Conservation (phyloP, 2,329 filamentous ascomycete genomes). For the Aspergillus unguis region DNA sequence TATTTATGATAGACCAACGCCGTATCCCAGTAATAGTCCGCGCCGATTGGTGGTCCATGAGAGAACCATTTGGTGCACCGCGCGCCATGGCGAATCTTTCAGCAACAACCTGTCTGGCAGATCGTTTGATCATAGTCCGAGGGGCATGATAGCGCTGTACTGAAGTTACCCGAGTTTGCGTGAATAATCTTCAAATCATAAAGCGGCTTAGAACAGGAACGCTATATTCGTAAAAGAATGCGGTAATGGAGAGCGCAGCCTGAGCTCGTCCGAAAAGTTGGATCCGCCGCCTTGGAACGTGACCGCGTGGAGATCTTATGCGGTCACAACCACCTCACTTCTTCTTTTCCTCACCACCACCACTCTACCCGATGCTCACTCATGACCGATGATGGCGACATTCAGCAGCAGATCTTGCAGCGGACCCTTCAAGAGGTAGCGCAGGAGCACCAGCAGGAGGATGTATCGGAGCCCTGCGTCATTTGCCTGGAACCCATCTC, state of each 20-base stretch:
- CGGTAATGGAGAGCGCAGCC: neutral
- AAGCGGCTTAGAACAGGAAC: too few species aligned
- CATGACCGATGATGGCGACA: constrained; percentile 41
- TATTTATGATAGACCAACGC: constrained; percentile 77
- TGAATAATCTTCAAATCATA: too few species aligned
- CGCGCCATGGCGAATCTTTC: constrained; percentile 29
- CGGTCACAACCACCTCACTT: neutral
- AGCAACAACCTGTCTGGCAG: constrained; percentile 36
- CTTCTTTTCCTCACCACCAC: neutral
- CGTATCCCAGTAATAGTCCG: constrained; percentile 71
- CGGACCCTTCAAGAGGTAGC: constrained; percentile 46
- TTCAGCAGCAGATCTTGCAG: constrained; percentile 44
- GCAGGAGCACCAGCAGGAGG: constrained; percentile 30
- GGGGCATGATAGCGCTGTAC: constrained; percentile 20
- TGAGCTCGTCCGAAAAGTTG: constrained; percentile 7
- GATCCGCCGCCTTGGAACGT: constrained; percentile 18
- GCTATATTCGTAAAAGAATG: too few species aligned
- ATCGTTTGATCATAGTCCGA: constrained; percentile 19
- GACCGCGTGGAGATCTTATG: constrained; percentile 7
- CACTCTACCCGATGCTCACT: constrained; percentile 6
- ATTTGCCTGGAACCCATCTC: constrained; percentile 79
- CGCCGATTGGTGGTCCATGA: constrained; percentile 22
- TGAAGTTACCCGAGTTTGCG: neutral
- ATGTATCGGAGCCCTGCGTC: constrained; percentile 62
- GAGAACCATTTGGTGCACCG: constrained; percentile 26